phyloP scores from a whole-genome alignment of 768 basidiomycete genomes.

The Boletus sp. region DNA sequence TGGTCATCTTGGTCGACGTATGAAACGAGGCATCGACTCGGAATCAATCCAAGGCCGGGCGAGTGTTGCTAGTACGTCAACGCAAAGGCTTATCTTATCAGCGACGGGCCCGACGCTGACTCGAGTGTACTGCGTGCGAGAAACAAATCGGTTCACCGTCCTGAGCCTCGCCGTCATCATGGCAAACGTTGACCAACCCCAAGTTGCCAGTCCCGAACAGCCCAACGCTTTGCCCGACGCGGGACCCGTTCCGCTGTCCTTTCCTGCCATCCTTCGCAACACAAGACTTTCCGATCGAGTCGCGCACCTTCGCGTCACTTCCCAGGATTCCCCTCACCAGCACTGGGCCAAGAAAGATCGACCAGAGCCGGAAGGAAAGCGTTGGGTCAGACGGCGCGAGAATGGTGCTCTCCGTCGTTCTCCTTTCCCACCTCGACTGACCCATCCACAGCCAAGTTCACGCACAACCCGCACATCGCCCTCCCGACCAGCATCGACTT shows the following conservation, averaged over 20 bases:
- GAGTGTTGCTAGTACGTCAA: too few relatives aligned
- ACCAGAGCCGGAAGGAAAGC: constrained; percentile 72
- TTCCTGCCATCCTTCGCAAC: constrained; percentile 68
- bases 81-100: too few relatives aligned
- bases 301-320: constrained; percentile 45
- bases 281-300: constrained; percentile 51
- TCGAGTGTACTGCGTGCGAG: too few relatives aligned
- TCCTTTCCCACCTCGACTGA: not conserved
- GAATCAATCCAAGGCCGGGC: too few relatives aligned
- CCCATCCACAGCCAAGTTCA: constrained; percentile 55
- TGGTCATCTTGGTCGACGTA: constrained; percentile 57
- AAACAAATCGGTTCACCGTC: not conserved
- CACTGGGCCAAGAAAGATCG: constrained; percentile 43
- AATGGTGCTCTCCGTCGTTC: constrained; percentile 51
- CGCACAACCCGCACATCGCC: constrained; percentile 70
- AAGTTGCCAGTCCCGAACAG: too few relatives aligned
- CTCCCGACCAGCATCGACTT: constrained; percentile 61
- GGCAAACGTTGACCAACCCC: not conserved
- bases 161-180: constrained; percentile 8
- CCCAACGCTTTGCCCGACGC: not conserved
- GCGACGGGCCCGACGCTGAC: too few relatives aligned
- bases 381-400: constrained; percentile 73
- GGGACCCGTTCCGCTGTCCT: constrained; percentile 56
- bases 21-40: not conserved
- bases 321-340: constrained; percentile 1